Evolutionary conservation across 176 grass and related monocot species (phyloP), one percentile per base, ranked within the genome.

Genomic region (Puya raimondii): DNA sequence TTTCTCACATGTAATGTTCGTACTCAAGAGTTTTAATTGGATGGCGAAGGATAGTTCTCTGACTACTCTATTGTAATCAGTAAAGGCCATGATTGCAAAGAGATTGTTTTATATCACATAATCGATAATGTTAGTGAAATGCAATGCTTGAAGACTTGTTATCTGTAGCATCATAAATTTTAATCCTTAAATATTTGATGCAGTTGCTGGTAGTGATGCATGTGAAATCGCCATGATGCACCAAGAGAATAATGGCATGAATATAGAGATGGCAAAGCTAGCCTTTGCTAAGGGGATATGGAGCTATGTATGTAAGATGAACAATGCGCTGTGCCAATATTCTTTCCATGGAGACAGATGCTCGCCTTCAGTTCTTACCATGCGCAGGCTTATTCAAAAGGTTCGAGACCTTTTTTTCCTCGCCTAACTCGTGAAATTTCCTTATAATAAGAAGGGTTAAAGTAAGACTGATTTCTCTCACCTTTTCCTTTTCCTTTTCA

Each of bases 251-350:
- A 89, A 92, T 84, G 84, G 89, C 23, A 89, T 99, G 77, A 99
- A 99, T 75, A 69, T 84, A 50, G 87, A 90, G 72, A 92, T 99
- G 86, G 94, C 94, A 76, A 99, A 99, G 70, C 74, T 99, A 20
- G 89, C 94, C 23, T 99, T 99, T 86, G 83, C 94, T 11, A 99
- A 90, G 70, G 94, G 94, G 12, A 93, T 99, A 51, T 97, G 94
- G 94, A 99, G 42, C 65, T 99, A 90, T 66, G 79, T 99, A 29
- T 99, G 85, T 72, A 99, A 99, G 77, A 99, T 88, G 87, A 89
- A 99, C 66, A 86, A 70, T 64, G 94, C 94, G 70, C 77, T 99
- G 74, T 80, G 85, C 74, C 74, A 69, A 54, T 99, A 99, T 78
- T 75, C 94, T 27, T 67, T 63, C 48, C 69, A 48, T 27, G 71